Evolutionary conservation across 352 stramenopile species (phyloP), one percentile per base, ranked within the genome.

Genomic region (Aphanomyces invadans): DNA sequence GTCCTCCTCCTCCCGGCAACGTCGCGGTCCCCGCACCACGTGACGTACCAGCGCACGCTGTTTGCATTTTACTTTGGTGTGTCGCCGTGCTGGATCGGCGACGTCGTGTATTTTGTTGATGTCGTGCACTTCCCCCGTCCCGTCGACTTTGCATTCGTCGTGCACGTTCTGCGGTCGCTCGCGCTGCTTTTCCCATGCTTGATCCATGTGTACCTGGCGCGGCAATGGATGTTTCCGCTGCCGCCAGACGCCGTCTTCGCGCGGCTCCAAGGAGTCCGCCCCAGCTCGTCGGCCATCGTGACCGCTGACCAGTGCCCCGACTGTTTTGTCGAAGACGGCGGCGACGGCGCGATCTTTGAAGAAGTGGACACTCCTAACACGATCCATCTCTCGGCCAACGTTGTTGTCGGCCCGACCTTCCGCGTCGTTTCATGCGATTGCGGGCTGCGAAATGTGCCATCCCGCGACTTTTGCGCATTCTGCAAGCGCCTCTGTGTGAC

Each of bases 351-450:
- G 31, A 70, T 95, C 45, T 77, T 92, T 39, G 68, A 87, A 32
- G 81, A 92, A 61, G 92, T 79, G 63, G 74, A 68, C 62, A 64
- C 49, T n/a, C 11, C 38, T 19, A 19, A 57, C 23, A 71, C 65
- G 3, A 26, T 31, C 17, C 29, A 25, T 31, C 23, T 68, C 23
- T 74, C 81, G 51, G 83, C 87, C 23, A 60, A 86, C 15, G 81
- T 92, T 39, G 69, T 82, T 31, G 69, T 92, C 11, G 86, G 86
- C 0, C 78, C 82, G 31, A 92, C 74, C 9, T 95, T 92, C 70
- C 81, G 83, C n/a, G 86, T 92, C 55, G 80, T 92, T 2, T 76
- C 79, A 26, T 95, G 86, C 55, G 83, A 95, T 66, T 95, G 86
- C 42, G 83, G 92, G n/a, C 76, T 87, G 53, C 82, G 86, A 19